Evolutionary conservation across 495 filamentous ascomycete genomes (phyloP).

Genomic region (Penicillium canariense): DNA sequence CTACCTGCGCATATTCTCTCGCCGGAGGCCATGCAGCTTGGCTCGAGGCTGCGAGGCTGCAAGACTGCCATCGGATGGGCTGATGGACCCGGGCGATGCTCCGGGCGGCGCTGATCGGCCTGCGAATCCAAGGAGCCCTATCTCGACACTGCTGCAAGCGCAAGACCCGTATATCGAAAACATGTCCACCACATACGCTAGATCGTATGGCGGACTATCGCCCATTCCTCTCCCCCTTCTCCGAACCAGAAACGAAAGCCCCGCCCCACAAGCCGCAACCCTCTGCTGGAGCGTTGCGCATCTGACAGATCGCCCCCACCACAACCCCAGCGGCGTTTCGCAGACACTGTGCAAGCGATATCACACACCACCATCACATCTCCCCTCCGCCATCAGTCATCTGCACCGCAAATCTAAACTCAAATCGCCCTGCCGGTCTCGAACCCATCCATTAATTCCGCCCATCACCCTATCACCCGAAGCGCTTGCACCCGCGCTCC

Average conservation of each 20-base stretch:
- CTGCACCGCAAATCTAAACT: constrained; percentile 12
- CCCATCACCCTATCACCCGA: neutral
- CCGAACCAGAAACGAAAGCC: neutral
- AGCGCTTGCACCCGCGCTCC: neutral
- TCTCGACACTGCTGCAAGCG: no score
- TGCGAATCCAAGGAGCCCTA: neutral
- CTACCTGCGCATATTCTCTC: neutral
- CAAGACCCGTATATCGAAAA: neutral
- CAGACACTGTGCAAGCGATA: constrained; percentile 8
- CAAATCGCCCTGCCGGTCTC: neutral
- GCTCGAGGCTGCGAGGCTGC: neutral
- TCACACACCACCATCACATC: constrained; percentile 10
- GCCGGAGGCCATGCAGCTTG: neutral
- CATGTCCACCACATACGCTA: neutral
- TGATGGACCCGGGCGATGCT: constrained; percentile 15
- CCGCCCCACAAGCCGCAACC: neutral
- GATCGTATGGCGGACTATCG: neutral
- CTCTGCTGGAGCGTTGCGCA: constrained; percentile 1
- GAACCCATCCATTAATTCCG: neutral
- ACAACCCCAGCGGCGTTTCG: no score
- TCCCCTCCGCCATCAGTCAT: constrained; percentile 6
- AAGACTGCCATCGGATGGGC: constrained; percentile 15
- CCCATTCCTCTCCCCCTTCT: no score
- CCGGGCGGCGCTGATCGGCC: constrained; percentile 13
- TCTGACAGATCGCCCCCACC: constrained; percentile 21